Evolutionary conservation across 306 rosid species (phyloP).

Genomic region (Quercus bicolor): DNA sequence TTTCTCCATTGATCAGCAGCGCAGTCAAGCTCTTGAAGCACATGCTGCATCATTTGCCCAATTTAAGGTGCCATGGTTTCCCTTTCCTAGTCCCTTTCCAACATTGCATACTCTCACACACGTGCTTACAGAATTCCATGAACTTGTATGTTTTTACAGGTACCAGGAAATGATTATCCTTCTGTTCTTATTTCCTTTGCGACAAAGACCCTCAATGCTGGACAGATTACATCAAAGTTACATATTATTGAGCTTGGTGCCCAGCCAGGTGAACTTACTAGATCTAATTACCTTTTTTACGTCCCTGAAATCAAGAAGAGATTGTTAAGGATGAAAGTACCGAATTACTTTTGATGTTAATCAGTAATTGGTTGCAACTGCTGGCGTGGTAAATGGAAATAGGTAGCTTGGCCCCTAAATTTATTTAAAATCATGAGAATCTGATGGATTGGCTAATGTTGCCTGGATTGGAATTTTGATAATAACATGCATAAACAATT

Average conservation of each 20-base stretch:
- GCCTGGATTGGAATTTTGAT: background rate
- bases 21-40: conserved; percentile 99
- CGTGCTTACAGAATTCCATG: background rate
- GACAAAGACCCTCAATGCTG: conserved; percentile 87
- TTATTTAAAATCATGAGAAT: background rate
- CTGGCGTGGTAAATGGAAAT: background rate
- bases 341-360: background rate
- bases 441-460: background rate
- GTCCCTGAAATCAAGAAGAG: background rate
- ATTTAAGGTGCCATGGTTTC: conserved; percentile 55
- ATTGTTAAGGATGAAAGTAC: background rate
- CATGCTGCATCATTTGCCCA: conserved; percentile 98
- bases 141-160: conserved; percentile 41
- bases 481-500: background rate
- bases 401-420: background rate
- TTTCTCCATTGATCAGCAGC: conserved; percentile 94
- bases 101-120: background rate
- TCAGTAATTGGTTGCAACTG: background rate
- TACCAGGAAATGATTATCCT: conserved; percentile 90
- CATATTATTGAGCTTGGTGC: conserved; percentile 99
- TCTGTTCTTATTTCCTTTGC: conserved; percentile 90
- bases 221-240: conserved; percentile 85
- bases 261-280: conserved; percentile 75
- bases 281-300: background rate
- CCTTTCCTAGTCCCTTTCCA: conserved; percentile 1